Percentiles rank a stretch among this genome's conserved stretches.
These are phyloP conservation scores for Aegle marmelos DNA, from an alignment of 345 rosid genomes.

Conservation along the genomic window DNA sequence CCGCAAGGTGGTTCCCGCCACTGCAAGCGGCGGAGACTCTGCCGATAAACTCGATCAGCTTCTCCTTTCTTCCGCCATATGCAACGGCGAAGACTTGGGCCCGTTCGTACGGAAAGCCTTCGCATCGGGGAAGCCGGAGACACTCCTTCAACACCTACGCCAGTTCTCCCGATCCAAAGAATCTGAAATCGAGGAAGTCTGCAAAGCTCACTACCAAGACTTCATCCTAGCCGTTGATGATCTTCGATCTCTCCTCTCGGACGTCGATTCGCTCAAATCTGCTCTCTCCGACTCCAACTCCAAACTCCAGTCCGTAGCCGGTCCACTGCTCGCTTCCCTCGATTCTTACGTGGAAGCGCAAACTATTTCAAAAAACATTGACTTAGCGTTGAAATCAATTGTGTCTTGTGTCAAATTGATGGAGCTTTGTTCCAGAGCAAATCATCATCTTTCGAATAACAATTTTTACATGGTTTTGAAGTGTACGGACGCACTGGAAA, in stretches of 20 bases:
- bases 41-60: conserved; percentile 81
- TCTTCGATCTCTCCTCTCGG: conserved; percentile 95
- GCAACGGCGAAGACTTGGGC: conserved; percentile 91
- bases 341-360: conserved; percentile 77
- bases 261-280: conserved; percentile 89
- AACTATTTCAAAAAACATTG: conserved; percentile 64
- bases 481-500: conserved; percentile 76
- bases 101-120: conserved; percentile 87
- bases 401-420: conserved; percentile 53
- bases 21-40: conserved; percentile 58
- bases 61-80: conserved; percentile 82
- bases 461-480: conserved; percentile 88
- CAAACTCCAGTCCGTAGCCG: conserved; percentile 76
- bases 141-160: conserved; percentile 83
- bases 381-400: conserved; percentile 60
- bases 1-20: conserved; percentile 62
- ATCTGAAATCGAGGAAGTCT: conserved; percentile 95
- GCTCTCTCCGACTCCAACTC: conserved; percentile 85
- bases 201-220: conserved; percentile 97
- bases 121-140: conserved; percentile 79
- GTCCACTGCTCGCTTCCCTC: conserved; percentile 72
- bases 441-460: conserved; percentile 59
- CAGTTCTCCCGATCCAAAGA: conserved; percentile 85
- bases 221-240: conserved; percentile 96
- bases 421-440: conserved; percentile 79